These are phyloP conservation scores for Dillenia suffruticosa DNA, from an alignment of 164 flowering plant genomes.

Conservation along the genomic window DNA sequence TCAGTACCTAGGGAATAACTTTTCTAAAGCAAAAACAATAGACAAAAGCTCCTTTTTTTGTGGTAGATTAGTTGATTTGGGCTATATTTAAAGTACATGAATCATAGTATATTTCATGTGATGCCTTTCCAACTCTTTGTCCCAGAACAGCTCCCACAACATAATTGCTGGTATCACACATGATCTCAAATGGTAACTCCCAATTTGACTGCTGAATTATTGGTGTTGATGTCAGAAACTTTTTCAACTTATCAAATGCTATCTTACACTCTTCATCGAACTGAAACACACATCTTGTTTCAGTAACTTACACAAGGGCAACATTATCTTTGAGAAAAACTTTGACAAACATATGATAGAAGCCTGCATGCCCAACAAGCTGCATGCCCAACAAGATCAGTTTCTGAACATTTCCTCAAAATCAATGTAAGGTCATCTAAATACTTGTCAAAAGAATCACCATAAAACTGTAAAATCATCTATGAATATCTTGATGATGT, in stretches of 20 bases:
- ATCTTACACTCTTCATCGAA: background rate
- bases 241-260: slow-evolving; percentile 2
- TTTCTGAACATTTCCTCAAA: slow-evolving; percentile 7
- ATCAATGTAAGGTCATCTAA: slow-evolving; percentile 5
- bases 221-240: background rate
- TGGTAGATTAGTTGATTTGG: slow-evolving; percentile 6
- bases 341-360: no score
- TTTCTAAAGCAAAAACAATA: slow-evolving; percentile 8
- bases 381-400: slow-evolving; percentile 16
- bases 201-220: slow-evolving; percentile 5
- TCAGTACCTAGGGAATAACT: slow-evolving; percentile 7
- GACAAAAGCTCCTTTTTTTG: slow-evolving; percentile 6
- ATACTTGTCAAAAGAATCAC: slow-evolving; percentile 10
- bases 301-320: background rate
- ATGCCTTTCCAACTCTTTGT: background rate
- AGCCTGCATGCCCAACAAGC: no score
- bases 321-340: no score
- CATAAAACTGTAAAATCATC: slow-evolving; percentile 22
- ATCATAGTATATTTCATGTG: slow-evolving; percentile 5
- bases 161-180: slow-evolving; percentile 15
- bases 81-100: background rate
- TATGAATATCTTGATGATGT: slow-evolving; percentile 13
- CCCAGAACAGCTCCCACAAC: slow-evolving; percentile 6
- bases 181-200: slow-evolving; percentile 9
- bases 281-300: slow-evolving; percentile 2